Conservation (phyloP, 2,329 filamentous ascomycete species). For the Trichothecium roseum region DNA sequence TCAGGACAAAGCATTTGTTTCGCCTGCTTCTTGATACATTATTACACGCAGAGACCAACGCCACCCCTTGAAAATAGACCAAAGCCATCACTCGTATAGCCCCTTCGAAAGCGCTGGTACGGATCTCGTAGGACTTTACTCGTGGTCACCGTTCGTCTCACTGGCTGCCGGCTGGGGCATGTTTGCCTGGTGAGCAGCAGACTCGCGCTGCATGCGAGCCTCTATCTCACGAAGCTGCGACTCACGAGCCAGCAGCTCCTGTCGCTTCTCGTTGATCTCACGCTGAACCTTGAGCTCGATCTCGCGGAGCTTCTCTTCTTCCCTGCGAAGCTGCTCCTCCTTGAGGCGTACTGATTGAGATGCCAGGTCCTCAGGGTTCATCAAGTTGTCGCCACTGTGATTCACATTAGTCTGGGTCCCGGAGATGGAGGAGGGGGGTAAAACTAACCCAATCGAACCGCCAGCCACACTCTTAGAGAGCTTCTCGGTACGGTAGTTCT, state of each 20-base stretch:
- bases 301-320: slow-evolving; percentile 99
- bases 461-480: slow-evolving; percentile 98
- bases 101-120: slow-evolving; percentile 19
- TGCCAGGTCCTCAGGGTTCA: slow-evolving; percentile 96
- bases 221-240: slow-evolving; percentile 98
- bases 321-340: slow-evolving; percentile 97
- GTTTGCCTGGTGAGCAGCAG: slow-evolving; percentile 34
- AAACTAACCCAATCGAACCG: slow-evolving; percentile 73
- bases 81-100: slow-evolving; percentile 24
- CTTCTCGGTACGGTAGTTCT: slow-evolving; percentile 99
- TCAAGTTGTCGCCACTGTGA: slow-evolving; percentile 59
- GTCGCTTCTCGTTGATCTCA: slow-evolving; percentile 99
- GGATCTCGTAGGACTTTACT: slow-evolving; percentile 24
- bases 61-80: slow-evolving; percentile 35
- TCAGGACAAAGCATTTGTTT: slow-evolving; percentile 30
- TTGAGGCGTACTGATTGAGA: slow-evolving; percentile 97
- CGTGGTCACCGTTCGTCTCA: slow-evolving; percentile 46
- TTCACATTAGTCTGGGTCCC: slow-evolving; percentile 1
- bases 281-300: slow-evolving; percentile 99
- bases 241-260: slow-evolving; percentile 93
- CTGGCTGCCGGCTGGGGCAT: slow-evolving; percentile 25
- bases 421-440: not conserved
- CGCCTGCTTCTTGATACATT: slow-evolving; percentile 30
- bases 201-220: slow-evolving; percentile 88
- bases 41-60: slow-evolving; percentile 34